Evolutionary conservation across 2,329 filamentous ascomycete species (phyloP), one percentile per base, ranked within the genome.

Genomic region (Paraphaeosphaeria minitans): DNA sequence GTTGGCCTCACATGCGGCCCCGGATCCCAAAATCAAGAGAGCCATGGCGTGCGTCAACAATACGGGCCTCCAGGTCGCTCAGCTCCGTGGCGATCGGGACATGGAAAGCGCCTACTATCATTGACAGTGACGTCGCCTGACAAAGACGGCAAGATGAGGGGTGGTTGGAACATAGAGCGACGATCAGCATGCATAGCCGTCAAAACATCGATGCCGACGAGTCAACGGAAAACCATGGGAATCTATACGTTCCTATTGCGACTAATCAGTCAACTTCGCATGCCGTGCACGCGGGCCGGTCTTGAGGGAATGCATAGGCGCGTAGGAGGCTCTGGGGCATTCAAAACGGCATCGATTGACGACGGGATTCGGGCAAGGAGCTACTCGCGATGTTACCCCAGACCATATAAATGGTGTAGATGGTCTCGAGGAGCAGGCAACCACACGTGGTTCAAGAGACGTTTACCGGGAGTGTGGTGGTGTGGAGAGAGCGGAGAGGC

Each of bases 101-200:
- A 4, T 29, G 10, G 27, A 16, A 29, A 13, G 22, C 22, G 22
- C 22, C 16, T 29, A 16, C 7, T 22, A 22, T n/a, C 43, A 29
- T 46, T 22, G 22, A 29, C 16, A 22, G 37, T 49, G 31, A 49
- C 35, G 43, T 54, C n/a, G 37, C 24, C 41, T 37, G n/a, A 54
- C 52, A 54, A 54, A 54, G 39, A 29, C 21, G n/a, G 37, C n/a
- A 42, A 29, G 35, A 42, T 48, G 43, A 55, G 53, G 43, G 43
- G 53, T 48, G 46, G 29, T 46, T 46, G 43, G 22, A 46, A 21
- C 21, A 21, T 46, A 27, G 43, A 8, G 16, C 14, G 43, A 8
- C 22, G 22, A 46, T 29, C 43, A 46, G 43, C 27, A 27, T n/a
- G 22, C 43, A n/a, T 46, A 27, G 43, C 22, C 27, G 22, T 29